Conservation (phyloP, 2,329 filamentous ascomycete genomes). For the Cercospora brassicicola region DNA sequence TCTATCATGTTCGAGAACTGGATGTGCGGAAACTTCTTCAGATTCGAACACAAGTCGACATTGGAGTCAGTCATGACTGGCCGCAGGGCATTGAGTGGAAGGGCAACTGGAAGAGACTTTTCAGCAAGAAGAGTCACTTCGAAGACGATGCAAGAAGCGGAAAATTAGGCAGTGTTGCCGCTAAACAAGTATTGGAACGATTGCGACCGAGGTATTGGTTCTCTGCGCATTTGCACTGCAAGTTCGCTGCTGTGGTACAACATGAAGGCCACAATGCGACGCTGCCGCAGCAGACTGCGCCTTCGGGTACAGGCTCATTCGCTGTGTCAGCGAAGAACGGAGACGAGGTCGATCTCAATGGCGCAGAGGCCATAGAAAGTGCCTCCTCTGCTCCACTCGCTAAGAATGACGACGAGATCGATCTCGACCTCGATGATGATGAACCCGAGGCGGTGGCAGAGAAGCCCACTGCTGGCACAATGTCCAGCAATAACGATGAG, state of each 20-base stretch:
- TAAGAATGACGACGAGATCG: constrained; percentile 67
- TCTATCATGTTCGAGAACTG: constrained; percentile 87
- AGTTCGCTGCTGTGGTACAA: constrained; percentile 67
- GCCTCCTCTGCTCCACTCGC: not conserved
- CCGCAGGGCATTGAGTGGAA: constrained; percentile 77
- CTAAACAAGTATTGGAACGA: constrained; percentile 75
- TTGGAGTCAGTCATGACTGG: constrained; percentile 96
- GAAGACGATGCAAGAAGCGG: constrained; percentile 72
- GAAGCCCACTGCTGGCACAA: not conserved
- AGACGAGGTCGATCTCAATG: constrained; percentile 46
- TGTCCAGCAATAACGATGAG: constrained; percentile 43
- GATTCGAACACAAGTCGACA: constrained; percentile 80
- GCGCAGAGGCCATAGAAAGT: constrained; percentile 35
- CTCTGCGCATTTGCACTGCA: constrained; percentile 83
- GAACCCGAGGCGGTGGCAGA: constrained; percentile 27
- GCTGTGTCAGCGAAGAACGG: constrained; percentile 8
- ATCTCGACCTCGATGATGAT: constrained; percentile 48
- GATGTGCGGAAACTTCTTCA: constrained; percentile 89
- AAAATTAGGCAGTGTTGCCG: constrained; percentile 75
- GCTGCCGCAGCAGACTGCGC: not conserved
- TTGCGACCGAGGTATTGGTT: constrained; percentile 88
- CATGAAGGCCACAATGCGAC: constrained; percentile 40
- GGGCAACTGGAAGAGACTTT: constrained; percentile 69
- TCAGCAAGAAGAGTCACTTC: constrained; percentile 72
- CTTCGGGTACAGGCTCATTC: not conserved